Conservation (phyloP, 495 filamentous ascomycete genomes). For the Penicillium robsamsonii region DNA sequence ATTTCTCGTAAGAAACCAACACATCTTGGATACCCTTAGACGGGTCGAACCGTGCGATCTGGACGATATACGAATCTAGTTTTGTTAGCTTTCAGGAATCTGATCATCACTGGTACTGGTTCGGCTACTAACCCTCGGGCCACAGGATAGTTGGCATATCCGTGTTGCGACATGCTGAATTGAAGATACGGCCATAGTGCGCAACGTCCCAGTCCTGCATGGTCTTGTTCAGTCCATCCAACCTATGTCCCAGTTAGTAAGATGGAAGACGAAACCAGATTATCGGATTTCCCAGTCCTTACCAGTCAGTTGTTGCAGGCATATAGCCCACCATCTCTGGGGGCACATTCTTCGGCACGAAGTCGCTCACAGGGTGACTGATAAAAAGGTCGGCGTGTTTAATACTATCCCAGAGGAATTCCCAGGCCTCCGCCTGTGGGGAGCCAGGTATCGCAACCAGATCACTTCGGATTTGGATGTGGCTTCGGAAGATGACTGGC, state of each 20-base stretch:
- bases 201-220: conserved; percentile 71
- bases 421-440: conserved; percentile 74
- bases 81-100: conserved; percentile 4
- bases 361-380: conserved; percentile 74
- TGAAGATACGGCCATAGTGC: conserved; percentile 77
- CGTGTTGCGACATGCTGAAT: conserved; percentile 55
- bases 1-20: conserved; percentile 72
- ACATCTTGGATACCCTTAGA: conserved; percentile 83
- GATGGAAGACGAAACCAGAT: background rate
- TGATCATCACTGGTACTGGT: background rate
- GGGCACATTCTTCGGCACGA: conserved; percentile 71
- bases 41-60: conserved; percentile 84
- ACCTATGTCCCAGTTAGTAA: conserved; percentile 43
- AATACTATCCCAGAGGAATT: conserved; percentile 72
- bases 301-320: conserved; percentile 85
- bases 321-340: conserved; percentile 69
- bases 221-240: conserved; percentile 83
- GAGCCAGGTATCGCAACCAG: conserved; percentile 59
- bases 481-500: conserved; percentile 75
- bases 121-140: conserved; percentile 52
- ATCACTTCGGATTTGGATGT: conserved; percentile 83
- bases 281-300: conserved; percentile 1
- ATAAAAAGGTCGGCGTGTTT: conserved; percentile 76
- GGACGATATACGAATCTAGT: conserved; percentile 70
- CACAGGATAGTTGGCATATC: conserved; percentile 62